Evolutionary conservation across 768 basidiomycete species (phyloP), one percentile per base, ranked within the genome.

Genomic region (Coprinellus micaceus): DNA sequence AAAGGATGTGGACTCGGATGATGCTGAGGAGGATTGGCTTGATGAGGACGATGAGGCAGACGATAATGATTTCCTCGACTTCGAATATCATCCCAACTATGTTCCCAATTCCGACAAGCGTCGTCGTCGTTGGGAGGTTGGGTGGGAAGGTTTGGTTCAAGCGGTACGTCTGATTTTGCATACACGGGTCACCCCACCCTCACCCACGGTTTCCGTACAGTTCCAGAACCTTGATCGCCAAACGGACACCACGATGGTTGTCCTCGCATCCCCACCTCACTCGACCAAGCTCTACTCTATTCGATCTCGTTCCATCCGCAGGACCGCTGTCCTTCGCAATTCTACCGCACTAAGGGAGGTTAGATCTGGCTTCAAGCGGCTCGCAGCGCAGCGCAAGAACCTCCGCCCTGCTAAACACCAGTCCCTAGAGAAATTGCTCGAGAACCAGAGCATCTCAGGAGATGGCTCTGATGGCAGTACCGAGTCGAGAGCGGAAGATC

Each of bases 191-290:
- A 19, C 19, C 22, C 52, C 40, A 37, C 33, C 5, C 43, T 52
- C 28, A 41, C 21, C 45, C 15, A 25, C 19, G 59, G 54, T 41
- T 24, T 59, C 12, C 9, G 13, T 13, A 30, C 58, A 92, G 89
- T 87, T 92, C 77, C 86, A 89, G 71, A 78, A 78, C 29, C 71
- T 92, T 28, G 89, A 91, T 70, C 79, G 88, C 43, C 87, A 91
- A 67, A 92, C 90, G 3, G 90, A 91, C 61, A 78, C 89, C 10
- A 91, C 88, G 0, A 78, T 92, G 74, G 69, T 91, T 24, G 70
- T 92, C 0, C 71, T 92, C 24, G 89, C 89, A 3, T 80, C 89
- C 0, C 90, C 89, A 0, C 83, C 88, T 2, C 89, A 91, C 64
- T 77, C 84, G 12, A 83, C 80, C 15, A 87, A 86, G 61, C 64